Percentiles rank a stretch among this genome's conserved stretches.
These are phyloP conservation scores for Ogataea neopini DNA, from an alignment of 805 yeast species.

Conservation along the genomic window DNA sequence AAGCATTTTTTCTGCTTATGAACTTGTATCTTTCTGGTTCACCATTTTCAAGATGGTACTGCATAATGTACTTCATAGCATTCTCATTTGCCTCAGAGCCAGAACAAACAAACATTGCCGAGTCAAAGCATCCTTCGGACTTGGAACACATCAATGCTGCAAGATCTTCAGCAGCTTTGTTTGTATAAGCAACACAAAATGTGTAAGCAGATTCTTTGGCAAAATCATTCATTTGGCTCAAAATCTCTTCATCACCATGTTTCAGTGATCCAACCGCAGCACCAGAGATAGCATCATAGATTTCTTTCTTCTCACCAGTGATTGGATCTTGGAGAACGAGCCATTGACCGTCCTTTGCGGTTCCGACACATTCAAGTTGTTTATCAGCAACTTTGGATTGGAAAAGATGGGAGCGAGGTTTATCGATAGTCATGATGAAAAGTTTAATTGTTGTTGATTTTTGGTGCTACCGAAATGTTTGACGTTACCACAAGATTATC, in stretches of 20 bases:
- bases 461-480: too few relatives aligned
- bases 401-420: slow-evolving; percentile 37
- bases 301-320: slow-evolving; percentile 35
- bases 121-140: slow-evolving; percentile 36
- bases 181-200: slow-evolving; percentile 33
- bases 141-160: slow-evolving; percentile 42
- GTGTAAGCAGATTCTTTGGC: slow-evolving; percentile 41
- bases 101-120: slow-evolving; percentile 54
- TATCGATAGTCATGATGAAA: slow-evolving; percentile 16
- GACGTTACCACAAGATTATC: not conserved
- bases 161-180: slow-evolving; percentile 41
- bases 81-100: slow-evolving; percentile 82
- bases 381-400: slow-evolving; percentile 41
- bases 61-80: slow-evolving; percentile 64
- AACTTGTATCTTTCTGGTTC: slow-evolving; percentile 40
- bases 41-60: slow-evolving; percentile 44
- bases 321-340: slow-evolving; percentile 42
- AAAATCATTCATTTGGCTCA: slow-evolving; percentile 19
- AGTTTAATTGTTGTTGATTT: too few relatives aligned
- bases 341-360: slow-evolving; percentile 42
- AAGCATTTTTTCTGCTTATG: slow-evolving; percentile 42
- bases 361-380: slow-evolving; percentile 37
- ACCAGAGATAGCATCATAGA: slow-evolving; percentile 45
- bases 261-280: slow-evolving; percentile 51
- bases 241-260: slow-evolving; percentile 40